Conservation (phyloP, 106 monocot genomes). For the Dioscorea zingiberensis region DNA sequence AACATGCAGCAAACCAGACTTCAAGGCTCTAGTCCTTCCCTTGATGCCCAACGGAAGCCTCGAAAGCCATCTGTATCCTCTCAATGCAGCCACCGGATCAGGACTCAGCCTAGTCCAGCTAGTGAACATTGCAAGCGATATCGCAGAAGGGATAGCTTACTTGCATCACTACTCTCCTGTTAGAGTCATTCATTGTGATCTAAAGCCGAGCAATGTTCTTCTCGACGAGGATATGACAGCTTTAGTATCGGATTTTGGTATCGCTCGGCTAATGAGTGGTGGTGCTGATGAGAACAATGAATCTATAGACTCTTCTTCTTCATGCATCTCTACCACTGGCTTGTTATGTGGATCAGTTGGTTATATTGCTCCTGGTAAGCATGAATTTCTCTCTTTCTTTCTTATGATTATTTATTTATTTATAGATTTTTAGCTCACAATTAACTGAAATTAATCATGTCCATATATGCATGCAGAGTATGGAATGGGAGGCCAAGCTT, state of each 20-base stretch:
- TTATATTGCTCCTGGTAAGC: constrained; percentile 86
- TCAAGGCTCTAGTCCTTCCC: constrained; percentile 80
- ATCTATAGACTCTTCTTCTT: constrained; percentile 7
- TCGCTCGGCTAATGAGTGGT: constrained; percentile 48
- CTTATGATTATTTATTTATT: background rate
- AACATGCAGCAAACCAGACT: constrained; percentile 78
- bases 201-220: constrained; percentile 96
- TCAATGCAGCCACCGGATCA: background rate
- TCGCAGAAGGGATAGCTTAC: constrained; percentile 87
- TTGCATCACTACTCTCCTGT: constrained; percentile 81
- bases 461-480: too few species aligned
- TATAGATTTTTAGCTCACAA: background rate
- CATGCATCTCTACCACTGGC: constrained; percentile 44
- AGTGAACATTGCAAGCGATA: constrained; percentile 49
- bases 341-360: constrained; percentile 72
- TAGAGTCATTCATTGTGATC: constrained; percentile 79
- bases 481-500: constrained; percentile 62
- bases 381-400: background rate
- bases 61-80: constrained; percentile 45
- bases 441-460: background rate
- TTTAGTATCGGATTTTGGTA: constrained; percentile 85
- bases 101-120: constrained; percentile 34
- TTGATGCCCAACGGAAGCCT: constrained; percentile 86
- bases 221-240: constrained; percentile 76
- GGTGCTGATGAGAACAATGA: constrained; percentile 11